Percentiles rank a stretch among this genome's conserved stretches.
phyloP scores from a whole-genome alignment of 2,329 filamentous ascomycete genomes.

The Trichoderma sp. region DNA sequence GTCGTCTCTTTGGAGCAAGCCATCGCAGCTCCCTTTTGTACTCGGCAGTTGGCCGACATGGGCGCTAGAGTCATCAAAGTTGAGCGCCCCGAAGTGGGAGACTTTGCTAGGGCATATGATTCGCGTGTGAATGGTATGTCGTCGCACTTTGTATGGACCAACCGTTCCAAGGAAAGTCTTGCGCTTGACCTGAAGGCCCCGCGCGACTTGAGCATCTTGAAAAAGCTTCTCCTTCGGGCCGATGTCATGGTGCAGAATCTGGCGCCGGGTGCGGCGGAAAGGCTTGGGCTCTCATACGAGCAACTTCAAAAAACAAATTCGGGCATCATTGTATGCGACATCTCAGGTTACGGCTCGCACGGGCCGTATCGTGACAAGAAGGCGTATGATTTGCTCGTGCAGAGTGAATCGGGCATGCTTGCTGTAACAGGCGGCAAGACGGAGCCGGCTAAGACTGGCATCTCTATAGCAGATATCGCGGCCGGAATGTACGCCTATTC shows the following conservation, averaged over 20 bases:
- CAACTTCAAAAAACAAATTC: slow-evolving; percentile 41
- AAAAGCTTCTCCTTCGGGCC: slow-evolving; percentile 41
- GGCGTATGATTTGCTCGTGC: slow-evolving; percentile 53
- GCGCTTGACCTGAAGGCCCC: slow-evolving; percentile 48
- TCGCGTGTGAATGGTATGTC: slow-evolving; percentile 46
- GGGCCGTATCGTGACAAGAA: slow-evolving; percentile 54
- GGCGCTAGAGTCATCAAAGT: slow-evolving; percentile 55
- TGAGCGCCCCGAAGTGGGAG: slow-evolving; percentile 48
- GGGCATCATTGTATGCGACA: slow-evolving; percentile 50
- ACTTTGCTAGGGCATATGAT: slow-evolving; percentile 53
- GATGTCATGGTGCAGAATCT: slow-evolving; percentile 55
- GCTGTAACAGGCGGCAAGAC: slow-evolving; percentile 46
- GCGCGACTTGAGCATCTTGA: slow-evolving; percentile 42
- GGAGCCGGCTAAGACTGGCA: slow-evolving; percentile 48
- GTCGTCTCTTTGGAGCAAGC: slow-evolving; percentile 54
- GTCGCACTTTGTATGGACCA: slow-evolving; percentile 56
- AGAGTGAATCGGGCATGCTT: slow-evolving; percentile 52
- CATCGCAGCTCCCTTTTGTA: slow-evolving; percentile 53
- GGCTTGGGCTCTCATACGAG: slow-evolving; percentile 47
- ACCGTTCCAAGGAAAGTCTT: slow-evolving; percentile 52
- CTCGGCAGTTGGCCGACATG: slow-evolving; percentile 51
- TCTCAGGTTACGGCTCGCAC: slow-evolving; percentile 50
- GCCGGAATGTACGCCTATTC: slow-evolving; percentile 52
- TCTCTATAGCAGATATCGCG: slow-evolving; percentile 53
- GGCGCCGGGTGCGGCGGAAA: slow-evolving; percentile 46